Base-by-base conservation (phyloP, 768 basidiomycete genomes). In the Mycena pura region DNA sequence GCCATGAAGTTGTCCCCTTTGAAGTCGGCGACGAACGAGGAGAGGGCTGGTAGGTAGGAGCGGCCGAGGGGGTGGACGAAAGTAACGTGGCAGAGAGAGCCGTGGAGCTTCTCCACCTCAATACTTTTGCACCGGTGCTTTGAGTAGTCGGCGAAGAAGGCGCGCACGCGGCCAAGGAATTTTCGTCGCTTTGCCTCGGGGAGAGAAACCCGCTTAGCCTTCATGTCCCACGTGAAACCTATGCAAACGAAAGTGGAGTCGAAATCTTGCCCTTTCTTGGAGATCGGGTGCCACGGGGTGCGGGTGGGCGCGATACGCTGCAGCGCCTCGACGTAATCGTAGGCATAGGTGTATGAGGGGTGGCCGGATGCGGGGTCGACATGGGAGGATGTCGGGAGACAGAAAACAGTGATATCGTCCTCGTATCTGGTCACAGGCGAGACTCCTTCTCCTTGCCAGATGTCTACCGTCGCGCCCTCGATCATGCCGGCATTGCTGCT, bases 111-210 rank as follows among this genome's bases (percentile, higher is more conserved):
- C 17, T 55, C 10, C 6, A 55, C 11, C 6, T 55, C 53, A 22
- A 7, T 9, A 5, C 38, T 38, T 22, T 39, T 7, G n/a, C 28
- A 29, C 5, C n/a, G n/a, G n/a, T n/a, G n/a, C n/a, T n/a, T n/a
- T n/a, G n/a, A n/a, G n/a, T n/a, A n/a, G n/a, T n/a, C n/a, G n/a
- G n/a, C n/a, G n/a, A n/a, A n/a, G n/a, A n/a, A n/a, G n/a, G n/a
- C n/a, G n/a, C n/a, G n/a, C n/a, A n/a, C n/a, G n/a, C n/a, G 19
- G 1, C 21, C 34, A 5, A 70, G 57, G 51, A 67, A 73, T 45
- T 73, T 76, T 3, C 48, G 10, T 0, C 64, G 66, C 58, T 77
- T 53, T 11, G 6, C 5, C 13, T 43, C 52, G n/a, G 34, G 45
- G 15, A 57, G 36, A 1, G 32, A 48, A 3, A 57, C 46, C 2